Evolutionary conservation across 129 eudicot species (phyloP), one percentile per base, ranked within the genome.

Genomic region (Artemisia annua): DNA sequence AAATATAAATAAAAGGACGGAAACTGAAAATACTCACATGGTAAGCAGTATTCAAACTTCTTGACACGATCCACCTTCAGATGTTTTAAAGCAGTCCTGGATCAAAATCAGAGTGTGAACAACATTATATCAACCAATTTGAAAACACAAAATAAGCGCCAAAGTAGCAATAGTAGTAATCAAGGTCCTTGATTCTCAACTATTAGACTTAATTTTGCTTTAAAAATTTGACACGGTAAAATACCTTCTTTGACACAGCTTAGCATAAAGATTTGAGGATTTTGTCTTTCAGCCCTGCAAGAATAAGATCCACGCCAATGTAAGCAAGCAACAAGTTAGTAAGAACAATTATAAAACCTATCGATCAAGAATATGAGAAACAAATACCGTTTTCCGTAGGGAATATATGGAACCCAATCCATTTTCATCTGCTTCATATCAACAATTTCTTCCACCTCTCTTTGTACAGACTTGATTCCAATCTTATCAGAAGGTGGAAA

Each of bases 331-430:
- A 50, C 54, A n/a, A 18, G 8, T 2, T 9, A 19, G 4, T 19
- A 67, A 61, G 20, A 70, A 10, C 35, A 17, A 19, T 57, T 20
- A 20, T 16, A 35, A 11, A 52, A 28, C 17, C 8, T 50, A 51
- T 52, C n/a, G n/a, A n/a, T n/a, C 12, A 8, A 53, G 52, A 20
- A 66, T 8, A 19, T 22, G 15, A 69, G n/a, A 43, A 15, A 30
- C 15, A 32, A 17, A 19, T 63, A 89, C 98, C 92, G 75, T n/a
- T 87, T 85, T 49, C 86, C 96, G 32, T 85, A 77, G 13, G 98
- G 96, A 58, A 92, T 84, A 76, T 89, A 92, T 16, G 98, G 98
- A 54, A 92, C 88, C 98, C 98, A 89, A 62, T 89, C 98, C 96
- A 92, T 89, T 80, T 92, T 92, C 98, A 92, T 92, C 65, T 79